These are phyloP conservation scores for Breviolum minutum DNA, from an alignment of 73 alveolate genomes.

Conservation along the genomic window DNA sequence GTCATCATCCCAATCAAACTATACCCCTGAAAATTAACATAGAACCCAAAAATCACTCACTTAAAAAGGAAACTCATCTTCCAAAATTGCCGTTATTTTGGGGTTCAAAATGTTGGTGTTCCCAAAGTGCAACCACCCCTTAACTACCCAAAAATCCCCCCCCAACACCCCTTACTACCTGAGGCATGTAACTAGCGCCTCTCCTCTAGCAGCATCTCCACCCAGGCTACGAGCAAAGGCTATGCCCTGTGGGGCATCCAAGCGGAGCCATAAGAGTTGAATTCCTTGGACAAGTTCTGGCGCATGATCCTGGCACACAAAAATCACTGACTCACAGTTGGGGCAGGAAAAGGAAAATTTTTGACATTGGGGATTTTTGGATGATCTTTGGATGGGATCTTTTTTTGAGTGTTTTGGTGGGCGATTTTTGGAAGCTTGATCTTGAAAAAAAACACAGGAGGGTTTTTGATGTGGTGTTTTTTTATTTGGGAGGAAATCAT, in stretches of 20 bases:
- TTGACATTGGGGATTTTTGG: too few species aligned
- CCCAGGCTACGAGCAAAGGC: slow-evolving; percentile 51
- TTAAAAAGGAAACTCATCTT: not conserved
- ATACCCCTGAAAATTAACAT: too few species aligned
- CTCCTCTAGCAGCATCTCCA: slow-evolving; percentile 58
- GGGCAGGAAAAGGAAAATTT: not conserved
- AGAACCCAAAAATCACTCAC: too few species aligned
- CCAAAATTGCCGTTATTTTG: not conserved
- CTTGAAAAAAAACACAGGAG: too few species aligned
- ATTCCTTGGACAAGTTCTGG: not conserved
- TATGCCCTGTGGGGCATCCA: slow-evolving; percentile 15
- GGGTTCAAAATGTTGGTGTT: not conserved
- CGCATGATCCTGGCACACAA: not conserved
- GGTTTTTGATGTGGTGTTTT: too few species aligned
- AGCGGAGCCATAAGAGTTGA: slow-evolving; percentile 19
- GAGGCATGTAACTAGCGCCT: slow-evolving; percentile 23
- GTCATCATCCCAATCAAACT: too few species aligned
- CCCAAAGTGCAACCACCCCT: not conserved
- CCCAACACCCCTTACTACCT: not conserved
- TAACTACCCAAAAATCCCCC: not conserved
- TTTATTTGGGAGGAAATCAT: too few species aligned
- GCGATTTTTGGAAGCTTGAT: too few species aligned
- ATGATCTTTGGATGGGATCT: too few species aligned
- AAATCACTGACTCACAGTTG: not conserved
- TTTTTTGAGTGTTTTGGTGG: too few species aligned